These are phyloP conservation scores for Globisporangium barbulae DNA, from an alignment of 352 stramenopile species.

Conservation along the genomic window DNA sequence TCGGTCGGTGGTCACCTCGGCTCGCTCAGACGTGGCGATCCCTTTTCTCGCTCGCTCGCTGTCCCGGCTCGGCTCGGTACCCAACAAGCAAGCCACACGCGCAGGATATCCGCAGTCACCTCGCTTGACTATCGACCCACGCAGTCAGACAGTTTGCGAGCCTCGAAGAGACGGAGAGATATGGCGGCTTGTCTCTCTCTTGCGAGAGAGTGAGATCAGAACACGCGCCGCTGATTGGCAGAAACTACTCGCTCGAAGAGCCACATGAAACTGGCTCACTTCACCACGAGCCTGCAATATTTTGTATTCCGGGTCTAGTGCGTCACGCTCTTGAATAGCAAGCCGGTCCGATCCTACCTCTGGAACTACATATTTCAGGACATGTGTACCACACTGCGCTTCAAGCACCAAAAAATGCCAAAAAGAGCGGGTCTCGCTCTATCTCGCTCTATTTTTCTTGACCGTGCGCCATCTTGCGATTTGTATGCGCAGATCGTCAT, in stretches of 20 bases:
- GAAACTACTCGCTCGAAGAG: not conserved
- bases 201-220: conserved; percentile 8
- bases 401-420: conserved; percentile 12
- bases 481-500: conserved; percentile 3
- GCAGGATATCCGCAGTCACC: not conserved
- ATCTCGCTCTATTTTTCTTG: conserved; percentile 14
- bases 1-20: not conserved
- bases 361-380: not conserved
- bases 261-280: conserved; percentile 10
- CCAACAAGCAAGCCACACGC: not conserved
- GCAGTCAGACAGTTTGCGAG: not conserved
- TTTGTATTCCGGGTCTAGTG: not conserved
- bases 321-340: not conserved
- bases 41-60: conserved; percentile 2
- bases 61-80: not conserved
- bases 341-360: not conserved
- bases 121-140: not conserved
- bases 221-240: conserved; percentile 1
- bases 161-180: conserved; percentile 10
- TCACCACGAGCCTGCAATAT: not conserved
- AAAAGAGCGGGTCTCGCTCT: conserved; percentile 22
- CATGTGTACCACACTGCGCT: not conserved
- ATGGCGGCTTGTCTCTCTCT: conserved; percentile 6
- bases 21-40: not conserved
- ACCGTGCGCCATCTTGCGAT: not conserved